These are phyloP conservation scores for Mercurialis annua DNA, from an alignment of 345 rosid genomes.

Conservation along the genomic window DNA sequence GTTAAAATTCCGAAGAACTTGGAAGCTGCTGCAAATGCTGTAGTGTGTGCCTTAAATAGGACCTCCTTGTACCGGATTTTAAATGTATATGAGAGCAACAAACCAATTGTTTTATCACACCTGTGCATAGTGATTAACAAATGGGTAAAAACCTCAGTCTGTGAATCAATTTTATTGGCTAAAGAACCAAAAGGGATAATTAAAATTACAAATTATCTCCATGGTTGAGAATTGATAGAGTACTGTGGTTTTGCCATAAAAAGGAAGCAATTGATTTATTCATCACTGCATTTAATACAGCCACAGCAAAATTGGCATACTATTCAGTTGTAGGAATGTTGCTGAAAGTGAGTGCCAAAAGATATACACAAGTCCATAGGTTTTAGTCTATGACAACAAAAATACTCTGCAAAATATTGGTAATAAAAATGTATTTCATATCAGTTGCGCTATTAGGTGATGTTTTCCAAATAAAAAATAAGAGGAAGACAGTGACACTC, in stretches of 20 bases:
- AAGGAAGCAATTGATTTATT: not conserved
- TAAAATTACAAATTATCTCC: not conserved
- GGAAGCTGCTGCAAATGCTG: conserved; percentile 40
- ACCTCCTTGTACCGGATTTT: conserved; percentile 71
- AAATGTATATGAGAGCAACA: conserved; percentile 42
- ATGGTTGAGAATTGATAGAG: not conserved
- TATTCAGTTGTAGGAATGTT: too few species aligned
- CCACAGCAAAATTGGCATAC: not conserved
- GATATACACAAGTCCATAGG: too few species aligned
- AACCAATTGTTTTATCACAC: conserved; percentile 62
- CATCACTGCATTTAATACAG: not conserved
- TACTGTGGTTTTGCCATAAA: not conserved
- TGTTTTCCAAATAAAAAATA: not conserved
- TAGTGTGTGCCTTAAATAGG: conserved; percentile 71
- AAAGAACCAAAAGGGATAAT: not conserved
- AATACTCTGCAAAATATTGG: not conserved
- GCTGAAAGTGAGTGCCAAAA: too few species aligned
- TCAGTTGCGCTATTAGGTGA: not conserved
- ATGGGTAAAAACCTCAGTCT: not conserved
- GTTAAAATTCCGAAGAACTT: conserved; percentile 54
- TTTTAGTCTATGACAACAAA: not conserved
- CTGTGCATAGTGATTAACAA: conserved; percentile 10
- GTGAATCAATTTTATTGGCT: too few species aligned
- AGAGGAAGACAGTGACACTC: not conserved
- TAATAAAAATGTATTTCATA: not conserved